A percentile compares a stretch with the other conserved stretches of the same genome.
These are phyloP conservation scores for Papiliotrema terrestris DNA, from an alignment of 1,284 basidiomycete genomes.

Conservation along the genomic window DNA sequence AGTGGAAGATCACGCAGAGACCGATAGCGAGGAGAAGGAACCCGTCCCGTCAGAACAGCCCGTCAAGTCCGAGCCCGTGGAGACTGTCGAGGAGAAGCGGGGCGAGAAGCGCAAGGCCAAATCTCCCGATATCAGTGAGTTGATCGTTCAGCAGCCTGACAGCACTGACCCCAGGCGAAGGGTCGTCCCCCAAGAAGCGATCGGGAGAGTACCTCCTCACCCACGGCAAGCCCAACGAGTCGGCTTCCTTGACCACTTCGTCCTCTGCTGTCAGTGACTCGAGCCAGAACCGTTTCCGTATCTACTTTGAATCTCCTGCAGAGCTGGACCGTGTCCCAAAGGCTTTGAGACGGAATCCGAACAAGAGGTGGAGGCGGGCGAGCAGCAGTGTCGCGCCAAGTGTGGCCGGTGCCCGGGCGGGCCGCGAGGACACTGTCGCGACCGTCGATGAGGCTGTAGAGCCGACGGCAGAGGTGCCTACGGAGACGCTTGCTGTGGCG, in stretches of 20 bases:
- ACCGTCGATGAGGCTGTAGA: slow-evolving; percentile 7
- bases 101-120: slow-evolving; percentile 40
- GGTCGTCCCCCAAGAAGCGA: slow-evolving; percentile 14
- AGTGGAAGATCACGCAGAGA: slow-evolving; percentile 1
- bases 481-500: too few relatives aligned
- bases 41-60: not conserved
- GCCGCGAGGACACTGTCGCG: slow-evolving; percentile 5
- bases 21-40: slow-evolving; percentile 4
- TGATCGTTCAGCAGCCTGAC: not conserved
- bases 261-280: slow-evolving; percentile 22
- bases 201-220: slow-evolving; percentile 29
- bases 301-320: slow-evolving; percentile 51
- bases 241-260: slow-evolving; percentile 10
- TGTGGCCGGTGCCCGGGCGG: slow-evolving; percentile 15
- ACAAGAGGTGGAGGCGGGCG: slow-evolving; percentile 62
- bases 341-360: slow-evolving; percentile 43
- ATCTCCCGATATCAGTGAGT: slow-evolving; percentile 27
- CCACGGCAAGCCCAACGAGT: slow-evolving; percentile 37
- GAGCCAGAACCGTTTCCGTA: slow-evolving; percentile 48
- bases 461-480: not conserved
- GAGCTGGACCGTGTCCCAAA: slow-evolving; percentile 46
- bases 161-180: slow-evolving; percentile 5
- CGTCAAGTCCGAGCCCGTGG: slow-evolving; percentile 6
- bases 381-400: slow-evolving; percentile 43
- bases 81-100: slow-evolving; percentile 16